Evolutionary conservation across 2,329 filamentous ascomycete genomes (phyloP), one percentile per base, ranked within the genome.

Genomic region (Mollisiaceae sp.): DNA sequence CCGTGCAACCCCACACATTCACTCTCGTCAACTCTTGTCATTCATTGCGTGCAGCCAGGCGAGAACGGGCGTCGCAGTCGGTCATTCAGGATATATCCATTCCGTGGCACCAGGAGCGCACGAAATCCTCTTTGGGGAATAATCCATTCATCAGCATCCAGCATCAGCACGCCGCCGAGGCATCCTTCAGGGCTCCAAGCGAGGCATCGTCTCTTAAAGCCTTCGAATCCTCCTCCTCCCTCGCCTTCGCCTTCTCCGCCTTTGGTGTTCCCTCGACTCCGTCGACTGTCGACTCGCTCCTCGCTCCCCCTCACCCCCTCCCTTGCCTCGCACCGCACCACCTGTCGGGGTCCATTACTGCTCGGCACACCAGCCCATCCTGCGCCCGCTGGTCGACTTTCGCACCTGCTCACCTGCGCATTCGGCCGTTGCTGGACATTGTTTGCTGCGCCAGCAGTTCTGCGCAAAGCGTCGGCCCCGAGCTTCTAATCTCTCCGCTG

Each of bases 1-100:
- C 67, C 67, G 67, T 69, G 67, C 67, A 50, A 64, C 63, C 63
- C 63, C 65, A 62, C 52, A 64, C 41, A 63, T 43, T 50, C 47
- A 35, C 55, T 57, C 55, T 57, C 6, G 27, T 55, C 35, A 35
- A 35, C 55, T 57, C 55, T 57, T 32, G 27, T 55, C 35, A 35
- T 59, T 59, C 39, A 20, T 59, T 59, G 39, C 22, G 22, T 35
- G 20, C 50, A 50, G 22, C 45, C 45, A 50, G 24, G 36, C 32
- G n/a, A n/a, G 55, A 39, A 57, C 55, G 55, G 55, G 14, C 55
- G 32, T 57, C 38, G 5, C 55, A 57, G 15, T 57, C 55, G 55
- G 55, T 14, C 55, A 22, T 36, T 41, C 55, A 57, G 32, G 27
- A 41, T 57, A 57, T 22, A 60, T 52, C 27, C 41, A 36, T 52